phyloP scores from a whole-genome alignment of 2,329 filamentous ascomycete species.

The Apiospora aurea region DNA sequence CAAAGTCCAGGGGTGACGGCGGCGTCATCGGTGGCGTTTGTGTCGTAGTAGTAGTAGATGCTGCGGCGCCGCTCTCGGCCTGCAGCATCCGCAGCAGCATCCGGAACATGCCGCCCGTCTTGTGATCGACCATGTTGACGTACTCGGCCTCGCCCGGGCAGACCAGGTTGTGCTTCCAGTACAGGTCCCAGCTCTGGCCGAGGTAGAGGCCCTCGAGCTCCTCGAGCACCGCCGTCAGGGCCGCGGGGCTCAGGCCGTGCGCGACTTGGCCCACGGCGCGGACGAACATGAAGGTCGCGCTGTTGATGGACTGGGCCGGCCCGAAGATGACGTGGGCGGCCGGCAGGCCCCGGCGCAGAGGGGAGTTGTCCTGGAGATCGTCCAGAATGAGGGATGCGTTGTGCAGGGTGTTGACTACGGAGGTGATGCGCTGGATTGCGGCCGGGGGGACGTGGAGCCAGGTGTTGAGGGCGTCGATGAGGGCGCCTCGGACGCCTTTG shows the following conservation, averaged over 20 bases:
- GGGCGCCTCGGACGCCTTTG: neutral
- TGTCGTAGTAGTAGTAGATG: too few species aligned
- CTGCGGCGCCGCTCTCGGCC: slow-evolving; percentile 41
- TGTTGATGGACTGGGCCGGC: slow-evolving; percentile 58
- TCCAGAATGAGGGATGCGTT: slow-evolving; percentile 42
- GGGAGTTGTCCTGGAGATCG: slow-evolving; percentile 56
- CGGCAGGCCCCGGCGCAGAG: slow-evolving; percentile 54
- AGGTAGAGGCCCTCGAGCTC: slow-evolving; percentile 44
- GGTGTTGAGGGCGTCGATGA: neutral
- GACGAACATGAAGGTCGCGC: slow-evolving; percentile 57
- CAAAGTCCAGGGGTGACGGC: slow-evolving; percentile 41
- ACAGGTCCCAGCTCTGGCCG: slow-evolving; percentile 56
- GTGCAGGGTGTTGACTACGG: neutral
- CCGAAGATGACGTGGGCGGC: slow-evolving; percentile 58
- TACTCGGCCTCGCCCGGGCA: slow-evolving; percentile 55
- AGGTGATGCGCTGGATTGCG: neutral
- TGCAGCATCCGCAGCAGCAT: slow-evolving; percentile 54
- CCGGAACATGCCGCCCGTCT: slow-evolving; percentile 55
- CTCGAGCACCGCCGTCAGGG: neutral
- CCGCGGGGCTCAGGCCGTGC: neutral
- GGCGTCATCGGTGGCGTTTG: too few species aligned
- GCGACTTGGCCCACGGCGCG: slow-evolving; percentile 36
- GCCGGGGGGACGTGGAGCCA: neutral
- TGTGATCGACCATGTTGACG: slow-evolving; percentile 55
- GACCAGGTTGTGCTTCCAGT: slow-evolving; percentile 53